Evolutionary conservation across 805 yeast genomes (phyloP).

Genomic region (Candida taoyuanica): DNA sequence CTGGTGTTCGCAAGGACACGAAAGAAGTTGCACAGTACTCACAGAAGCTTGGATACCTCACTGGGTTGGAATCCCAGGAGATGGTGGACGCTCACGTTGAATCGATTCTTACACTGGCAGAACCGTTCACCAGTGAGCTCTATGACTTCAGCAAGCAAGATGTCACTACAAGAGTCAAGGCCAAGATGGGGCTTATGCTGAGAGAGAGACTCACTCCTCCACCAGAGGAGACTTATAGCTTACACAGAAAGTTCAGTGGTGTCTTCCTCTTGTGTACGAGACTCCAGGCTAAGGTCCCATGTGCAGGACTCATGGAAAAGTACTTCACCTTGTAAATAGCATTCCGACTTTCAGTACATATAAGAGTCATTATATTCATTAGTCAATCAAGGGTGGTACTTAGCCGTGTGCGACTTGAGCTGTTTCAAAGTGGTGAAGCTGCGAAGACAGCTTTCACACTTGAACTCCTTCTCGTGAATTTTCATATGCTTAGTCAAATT

Average conservation of each 20-base stretch:
- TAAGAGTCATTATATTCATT: no score
- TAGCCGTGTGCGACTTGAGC: conserved; percentile 35
- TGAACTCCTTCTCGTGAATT: conserved; percentile 56
- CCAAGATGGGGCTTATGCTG: conserved; percentile 84
- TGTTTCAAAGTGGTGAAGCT: conserved; percentile 45
- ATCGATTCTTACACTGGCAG: conserved; percentile 85
- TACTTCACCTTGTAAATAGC: conserved; percentile 39
- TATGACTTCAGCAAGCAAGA: conserved; percentile 83
- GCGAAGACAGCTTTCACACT: conserved; percentile 48
- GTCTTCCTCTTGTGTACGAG: conserved; percentile 87
- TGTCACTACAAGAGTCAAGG: conserved; percentile 88
- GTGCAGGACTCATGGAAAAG: conserved; percentile 70
- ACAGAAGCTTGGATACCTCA: conserved; percentile 74
- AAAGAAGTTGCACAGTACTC: conserved; percentile 61
- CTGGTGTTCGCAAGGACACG: conserved; percentile 68
- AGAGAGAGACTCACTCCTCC: conserved; percentile 92
- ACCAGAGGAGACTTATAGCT: conserved; percentile 96
- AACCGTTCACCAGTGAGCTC: conserved; percentile 64
- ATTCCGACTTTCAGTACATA: no score
- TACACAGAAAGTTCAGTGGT: conserved; percentile 93
- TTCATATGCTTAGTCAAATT: conserved; percentile 85
- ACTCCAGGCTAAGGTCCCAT: conserved; percentile 76
- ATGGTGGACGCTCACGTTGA: conserved; percentile 94
- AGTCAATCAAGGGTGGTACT: conserved; percentile 14
- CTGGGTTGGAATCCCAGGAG: conserved; percentile 81